Base-by-base conservation (phyloP, 164 flowering plant genomes). In the Aristolochia californica region DNA sequence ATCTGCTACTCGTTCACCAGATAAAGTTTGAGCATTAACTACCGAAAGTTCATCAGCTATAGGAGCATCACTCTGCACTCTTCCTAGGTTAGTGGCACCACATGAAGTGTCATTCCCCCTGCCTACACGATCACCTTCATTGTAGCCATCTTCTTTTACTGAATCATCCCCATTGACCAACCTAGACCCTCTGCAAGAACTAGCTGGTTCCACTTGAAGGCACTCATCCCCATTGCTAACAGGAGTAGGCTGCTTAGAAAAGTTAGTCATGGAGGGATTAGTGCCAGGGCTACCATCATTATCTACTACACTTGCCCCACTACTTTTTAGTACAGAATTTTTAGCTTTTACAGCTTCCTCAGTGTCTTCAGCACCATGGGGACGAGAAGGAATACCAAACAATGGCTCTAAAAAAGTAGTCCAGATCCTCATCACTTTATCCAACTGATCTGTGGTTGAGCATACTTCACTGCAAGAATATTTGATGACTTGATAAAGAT, bases 401-500 rank as follows among this genome's bases (percentile, higher is more conserved):
- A 93, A 66, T 47, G 83, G 85, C 64, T 93, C 99, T 55, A 93
- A 58, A 50, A 89, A 87, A 43, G 87, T 80, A 56, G 84, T 83
- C 96, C 97, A 93, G n/a, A 93, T 67, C 75, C 77, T 87, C 97
- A 87, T 80, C 40, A 88, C 91, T 70, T 80, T 93, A 66, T 85
- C 87, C 66, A 81, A 60, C 72, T 87, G 95, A 56, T 94, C 96
- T 40, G 75, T 73, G n/a, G 71, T 54, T 13, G 95, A 64, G 73
- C 91, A 85, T 60, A 81, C 79, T 74, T 93, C 95, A 43, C 75
- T 81, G 70, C 91, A 84, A 22, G 87, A 81, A 72, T 77, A 86
- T 56, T 84, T 86, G 48, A 88, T 77, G 13, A 88, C 81, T 67
- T 83, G 83, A 66, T 84, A 86, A 5, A 93, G 49, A 62, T 89